Percentiles rank a stretch among this genome's conserved stretches.
phyloP scores from a whole-genome alignment of 1,139 yeast genomes.

The Scheffersomyces quercinus region DNA sequence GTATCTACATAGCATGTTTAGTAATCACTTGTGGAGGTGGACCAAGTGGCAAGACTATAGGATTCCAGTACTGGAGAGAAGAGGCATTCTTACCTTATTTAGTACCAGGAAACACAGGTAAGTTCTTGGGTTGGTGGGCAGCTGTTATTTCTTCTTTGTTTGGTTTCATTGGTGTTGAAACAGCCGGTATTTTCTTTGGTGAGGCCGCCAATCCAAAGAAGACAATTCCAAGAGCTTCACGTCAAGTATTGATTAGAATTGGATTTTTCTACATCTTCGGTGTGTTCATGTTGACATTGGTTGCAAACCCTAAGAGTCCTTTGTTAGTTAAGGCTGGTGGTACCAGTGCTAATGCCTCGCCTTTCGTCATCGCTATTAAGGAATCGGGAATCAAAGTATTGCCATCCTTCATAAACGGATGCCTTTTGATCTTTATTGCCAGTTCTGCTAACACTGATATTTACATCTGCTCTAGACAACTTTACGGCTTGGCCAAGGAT shows the following conservation, averaged over 20 bases:
- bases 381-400: conserved; percentile 11
- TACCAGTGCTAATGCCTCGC: conserved; percentile 6
- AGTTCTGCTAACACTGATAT: conserved; percentile 4
- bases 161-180: conserved; percentile 37
- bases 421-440: conserved; percentile 6
- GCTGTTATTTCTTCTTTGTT: conserved; percentile 21
- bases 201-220: conserved; percentile 30
- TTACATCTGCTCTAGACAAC: conserved; percentile 3
- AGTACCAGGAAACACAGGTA: conserved; percentile 1
- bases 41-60: conserved; percentile 3
- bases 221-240: conserved; percentile 35
- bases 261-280: conserved; percentile 27
- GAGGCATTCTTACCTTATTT: conserved; percentile 1
- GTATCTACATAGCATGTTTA: conserved; percentile 13
- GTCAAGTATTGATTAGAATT: conserved; percentile 38
- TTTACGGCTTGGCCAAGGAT: conserved; percentile 3
- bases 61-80: conserved; percentile 10
- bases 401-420: conserved; percentile 8
- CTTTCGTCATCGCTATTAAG: conserved; percentile 13
- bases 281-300: conserved; percentile 3
- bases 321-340: conserved; percentile 6
- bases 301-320: conserved; percentile 1
- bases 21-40: conserved; percentile 19
- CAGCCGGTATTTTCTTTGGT: conserved; percentile 11
- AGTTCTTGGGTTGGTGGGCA: conserved; percentile 14